Base-by-base conservation (phyloP, 2,329 filamentous ascomycete genomes). In the Neonectria ditissima region DNA sequence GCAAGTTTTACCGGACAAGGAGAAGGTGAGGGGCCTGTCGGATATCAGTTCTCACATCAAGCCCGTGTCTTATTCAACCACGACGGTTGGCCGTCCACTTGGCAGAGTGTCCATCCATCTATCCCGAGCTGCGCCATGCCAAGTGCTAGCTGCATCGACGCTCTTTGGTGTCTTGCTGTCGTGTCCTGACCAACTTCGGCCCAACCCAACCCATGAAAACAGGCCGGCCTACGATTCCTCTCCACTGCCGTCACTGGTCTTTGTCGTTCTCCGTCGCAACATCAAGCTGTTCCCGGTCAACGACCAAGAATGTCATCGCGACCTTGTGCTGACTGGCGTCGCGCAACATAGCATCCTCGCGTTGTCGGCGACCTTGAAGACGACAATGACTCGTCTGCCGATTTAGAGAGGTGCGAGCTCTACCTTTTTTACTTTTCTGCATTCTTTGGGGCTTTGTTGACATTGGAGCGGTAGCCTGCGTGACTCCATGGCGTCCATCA, bases 401-500 rank as follows among this genome's bases (percentile, higher is more conserved):
- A 58, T n/a, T 13, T 32, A 54, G 61, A 47, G 0, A 69, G 64
- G 64, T 66, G 30, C 48, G 41, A 30, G 20, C n/a, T 14, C 7
- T 7, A 13, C 24, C 18, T 41, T 26, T 2, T 28, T 54, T 3
- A n/a, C 2, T 13, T 14, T 5, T 16, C n/a, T 4, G 10, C 2
- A 28, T 30, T 3, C 22, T 7, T 2, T 3, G 5, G 7, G 6
- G 6, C 9, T 9, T 1, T 13, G 1, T 44, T 51, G 16, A 65
- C 22, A 1, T 3, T n/a, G n/a, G 0, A 14, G 34, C 5, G 8
- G 4, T 16, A 71, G 69, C 22, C 22, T 66, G 3, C 57, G 63
- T 16, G 66, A 63, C 18, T 68, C 59, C 8, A 62, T 61, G 2
- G 52, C 63, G 1, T 68, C 69, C 10, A 54, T 67, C 16, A 55